Base-by-base conservation (phyloP, 176 grass and related monocot genomes). In the Eleusine indica region DNA sequence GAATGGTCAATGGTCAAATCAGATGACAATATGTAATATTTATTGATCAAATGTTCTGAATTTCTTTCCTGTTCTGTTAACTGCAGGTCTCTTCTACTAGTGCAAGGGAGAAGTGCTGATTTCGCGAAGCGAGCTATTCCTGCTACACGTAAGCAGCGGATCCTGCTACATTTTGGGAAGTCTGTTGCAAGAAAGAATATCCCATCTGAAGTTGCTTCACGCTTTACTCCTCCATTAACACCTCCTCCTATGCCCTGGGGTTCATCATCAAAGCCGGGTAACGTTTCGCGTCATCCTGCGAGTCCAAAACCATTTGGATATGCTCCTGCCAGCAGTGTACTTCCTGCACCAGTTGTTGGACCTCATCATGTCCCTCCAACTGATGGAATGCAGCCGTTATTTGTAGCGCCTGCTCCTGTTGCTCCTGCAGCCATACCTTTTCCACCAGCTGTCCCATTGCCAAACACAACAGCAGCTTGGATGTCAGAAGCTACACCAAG, bases 131-230 rank as follows among this genome's bases (percentile, higher is more conserved):
- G 87, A 43, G 80, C 93, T 75, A 92, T 95, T 80, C 87, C 93
- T 77, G 74, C 74, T 71, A 52, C 74, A 78, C 66, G 75, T 8
- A 92, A 86, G 82, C 82, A 86, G 67, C 82, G 90, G 40, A 86
- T 92, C 71, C 61, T 95, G 39, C 83, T 95, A 41, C 92, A 75
- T 71, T 92, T 95, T 63, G 93, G 93, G 38, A 95, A 95, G 63
- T 95, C 90, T 32, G 40, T 80, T 32, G 67, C 76, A 62, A 95
- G 78, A 71, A 95, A 92, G 63, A 41, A 84, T 53, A 30, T 73
- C 57, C 56, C 82, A 82, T 29, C 74, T 40, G 85, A 82, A 73
- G 87, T 66, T 68, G 46, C 74, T 66, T 82, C 66, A 6, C 49
- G 47, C n/a, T 83, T 57, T 70, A 81, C 82, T 78, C 69, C 87